A percentile compares a stretch with the other conserved stretches of the same genome.
Conservation (phyloP, 2,329 filamentous ascomycete species). For the Clathrospora elynae region DNA sequence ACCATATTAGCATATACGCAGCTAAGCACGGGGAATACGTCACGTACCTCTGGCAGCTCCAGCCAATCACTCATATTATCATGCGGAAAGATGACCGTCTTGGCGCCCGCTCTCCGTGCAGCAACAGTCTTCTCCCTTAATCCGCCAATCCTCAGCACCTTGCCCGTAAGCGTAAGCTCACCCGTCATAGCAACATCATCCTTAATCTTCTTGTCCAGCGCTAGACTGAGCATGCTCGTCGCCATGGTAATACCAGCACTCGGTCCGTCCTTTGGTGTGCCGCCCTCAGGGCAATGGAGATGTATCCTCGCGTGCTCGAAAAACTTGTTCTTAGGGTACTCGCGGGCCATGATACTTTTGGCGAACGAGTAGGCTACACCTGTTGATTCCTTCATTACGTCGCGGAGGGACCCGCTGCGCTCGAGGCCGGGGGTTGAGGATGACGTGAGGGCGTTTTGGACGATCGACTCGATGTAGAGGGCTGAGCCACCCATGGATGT, state of each 20-base stretch:
- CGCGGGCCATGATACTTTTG: slow-evolving; percentile 82
- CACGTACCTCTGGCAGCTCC: slow-evolving; percentile 87
- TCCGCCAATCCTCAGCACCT: slow-evolving; percentile 92
- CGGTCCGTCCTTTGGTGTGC: slow-evolving; percentile 85
- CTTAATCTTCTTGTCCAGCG: slow-evolving; percentile 75
- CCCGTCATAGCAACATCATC: slow-evolving; percentile 97
- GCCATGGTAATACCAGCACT: slow-evolving; percentile 95
- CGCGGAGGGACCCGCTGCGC: slow-evolving; percentile 92
- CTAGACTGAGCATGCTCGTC: slow-evolving; percentile 85
- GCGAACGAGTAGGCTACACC: slow-evolving; percentile 94
- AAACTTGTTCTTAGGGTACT: slow-evolving; percentile 90
- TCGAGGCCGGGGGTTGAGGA: slow-evolving; percentile 79
- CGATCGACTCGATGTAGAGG: slow-evolving; percentile 94
- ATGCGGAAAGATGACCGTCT: slow-evolving; percentile 89
- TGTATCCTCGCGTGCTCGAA: slow-evolving; percentile 96
- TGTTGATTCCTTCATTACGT: slow-evolving; percentile 98
- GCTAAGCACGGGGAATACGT: no score
- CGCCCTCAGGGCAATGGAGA: slow-evolving; percentile 94
- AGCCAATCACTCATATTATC: slow-evolving; percentile 98
- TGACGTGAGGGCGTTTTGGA: slow-evolving; percentile 78
- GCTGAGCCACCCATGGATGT: slow-evolving; percentile 96
- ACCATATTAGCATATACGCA: slow-evolving; percentile 20
- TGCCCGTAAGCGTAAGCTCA: slow-evolving; percentile 94
- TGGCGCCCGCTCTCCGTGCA: slow-evolving; percentile 87
- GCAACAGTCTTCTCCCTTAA: slow-evolving; percentile 97